phyloP scores from a whole-genome alignment of 495 filamentous ascomycete genomes.

The Daldinia vernicosa region DNA sequence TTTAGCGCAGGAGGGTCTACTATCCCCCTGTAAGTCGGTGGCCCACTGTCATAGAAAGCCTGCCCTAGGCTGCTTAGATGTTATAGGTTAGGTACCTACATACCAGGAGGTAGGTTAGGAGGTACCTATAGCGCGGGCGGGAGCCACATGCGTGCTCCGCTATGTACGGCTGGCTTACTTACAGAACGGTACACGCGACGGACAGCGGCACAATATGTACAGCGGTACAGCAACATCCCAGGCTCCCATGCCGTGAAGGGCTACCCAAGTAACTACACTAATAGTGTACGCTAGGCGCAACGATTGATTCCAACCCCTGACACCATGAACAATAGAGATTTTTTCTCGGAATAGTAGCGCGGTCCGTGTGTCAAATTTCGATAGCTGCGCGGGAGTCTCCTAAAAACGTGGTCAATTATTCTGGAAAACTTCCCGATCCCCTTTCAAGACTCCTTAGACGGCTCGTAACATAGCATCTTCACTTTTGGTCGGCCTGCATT shows the following conservation, averaged over 20 bases:
- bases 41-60: neutral
- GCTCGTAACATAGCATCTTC: slow-evolving; percentile 6
- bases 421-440: slow-evolving; percentile 25
- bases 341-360: slow-evolving; percentile 21
- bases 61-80: neutral
- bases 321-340: slow-evolving; percentile 16
- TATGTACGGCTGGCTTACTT: slow-evolving; percentile 35
- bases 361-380: slow-evolving; percentile 18
- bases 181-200: slow-evolving; percentile 31
- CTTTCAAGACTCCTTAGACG: slow-evolving; percentile 8
- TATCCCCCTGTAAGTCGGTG: slow-evolving; percentile 14
- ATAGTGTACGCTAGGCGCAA: neutral
- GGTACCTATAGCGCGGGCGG: slow-evolving; percentile 19
- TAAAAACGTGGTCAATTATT: slow-evolving; percentile 22
- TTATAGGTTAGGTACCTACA: slow-evolving; percentile 4
- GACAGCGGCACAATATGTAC: slow-evolving; percentile 23
- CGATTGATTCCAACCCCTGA: slow-evolving; percentile 32
- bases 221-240: slow-evolving; percentile 1
- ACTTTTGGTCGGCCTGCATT: slow-evolving; percentile 12
- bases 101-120: slow-evolving; percentile 4
- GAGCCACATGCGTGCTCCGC: slow-evolving; percentile 37
- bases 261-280: neutral
- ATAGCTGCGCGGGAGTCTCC: slow-evolving; percentile 15
- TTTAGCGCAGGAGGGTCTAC: slow-evolving; percentile 17
- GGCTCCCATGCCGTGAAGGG: slow-evolving; percentile 19